Conservation (phyloP, 2,329 filamentous ascomycete genomes). For the Stachybotrys chlorohalonatus region DNA sequence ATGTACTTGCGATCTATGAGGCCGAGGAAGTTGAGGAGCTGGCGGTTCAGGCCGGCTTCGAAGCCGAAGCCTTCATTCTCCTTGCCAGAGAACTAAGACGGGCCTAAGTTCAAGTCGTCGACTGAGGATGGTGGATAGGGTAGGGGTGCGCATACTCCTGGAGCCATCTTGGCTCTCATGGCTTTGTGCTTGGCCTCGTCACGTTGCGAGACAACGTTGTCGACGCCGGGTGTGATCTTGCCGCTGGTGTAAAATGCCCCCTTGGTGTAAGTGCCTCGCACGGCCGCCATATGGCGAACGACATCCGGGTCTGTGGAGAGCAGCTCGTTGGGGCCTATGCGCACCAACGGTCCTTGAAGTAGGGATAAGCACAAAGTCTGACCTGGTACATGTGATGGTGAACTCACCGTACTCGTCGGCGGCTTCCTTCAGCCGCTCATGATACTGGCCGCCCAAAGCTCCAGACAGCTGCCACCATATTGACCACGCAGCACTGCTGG, state of each 20-base stretch:
- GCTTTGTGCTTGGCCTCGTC: conserved; percentile 36
- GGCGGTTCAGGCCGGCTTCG: conserved; percentile 32
- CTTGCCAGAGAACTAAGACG: conserved; percentile 37
- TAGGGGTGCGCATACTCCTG: conserved; percentile 23
- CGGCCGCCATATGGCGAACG: conserved; percentile 25
- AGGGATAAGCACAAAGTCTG: not conserved
- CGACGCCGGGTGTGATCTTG: conserved; percentile 41
- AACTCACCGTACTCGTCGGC: conserved; percentile 14
- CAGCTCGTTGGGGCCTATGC: conserved; percentile 33
- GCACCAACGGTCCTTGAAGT: conserved; percentile 22
- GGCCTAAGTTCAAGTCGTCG: not conserved
- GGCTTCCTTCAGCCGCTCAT: conserved; percentile 13
- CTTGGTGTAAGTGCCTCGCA: conserved; percentile 25
- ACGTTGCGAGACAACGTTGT: conserved; percentile 42
- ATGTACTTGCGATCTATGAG: conserved; percentile 37
- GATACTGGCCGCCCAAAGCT: conserved; percentile 17
- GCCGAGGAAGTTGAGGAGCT: conserved; percentile 34
- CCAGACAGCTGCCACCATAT: conserved; percentile 18
- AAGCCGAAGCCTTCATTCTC: conserved; percentile 35
- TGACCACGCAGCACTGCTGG: conserved; percentile 14
- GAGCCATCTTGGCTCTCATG: conserved; percentile 33
- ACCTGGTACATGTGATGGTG: not conserved
- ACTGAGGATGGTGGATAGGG: not conserved
- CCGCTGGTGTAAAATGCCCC: conserved; percentile 37
- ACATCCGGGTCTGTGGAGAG: conserved; percentile 28